Conservation (phyloP, 306 rosid genomes). For the Cucumis hystrix region DNA sequence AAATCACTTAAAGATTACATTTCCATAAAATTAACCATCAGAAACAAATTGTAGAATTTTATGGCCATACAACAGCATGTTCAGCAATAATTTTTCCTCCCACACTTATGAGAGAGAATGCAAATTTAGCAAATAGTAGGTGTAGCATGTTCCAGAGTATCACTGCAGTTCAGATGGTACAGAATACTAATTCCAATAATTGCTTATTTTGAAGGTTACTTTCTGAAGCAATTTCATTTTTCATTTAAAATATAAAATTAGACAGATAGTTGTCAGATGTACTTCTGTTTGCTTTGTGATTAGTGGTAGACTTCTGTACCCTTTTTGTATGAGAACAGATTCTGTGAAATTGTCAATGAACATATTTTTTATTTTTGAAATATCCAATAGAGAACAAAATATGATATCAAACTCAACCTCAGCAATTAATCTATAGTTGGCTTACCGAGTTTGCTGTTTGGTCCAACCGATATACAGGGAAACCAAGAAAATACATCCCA, state of each 20-base stretch:
- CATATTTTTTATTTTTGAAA: neutral
- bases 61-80: neutral
- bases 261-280: neutral
- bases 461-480: conserved; percentile 89
- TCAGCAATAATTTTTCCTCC: neutral
- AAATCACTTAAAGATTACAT: neutral
- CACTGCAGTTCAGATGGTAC: neutral
- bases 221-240: neutral
- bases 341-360: neutral
- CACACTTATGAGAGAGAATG: neutral
- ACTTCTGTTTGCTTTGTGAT: neutral
- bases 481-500: conserved; percentile 97
- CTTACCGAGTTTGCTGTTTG: conserved; percentile 75
- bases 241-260: neutral
- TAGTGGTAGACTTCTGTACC: neutral
- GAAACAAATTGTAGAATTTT: neutral
- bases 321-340: neutral
- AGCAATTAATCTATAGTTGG: conserved; percentile 9
- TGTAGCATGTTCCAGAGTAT: neutral
- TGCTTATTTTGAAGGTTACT: neutral
- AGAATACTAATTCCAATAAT: neutral
- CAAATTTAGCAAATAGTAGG: neutral
- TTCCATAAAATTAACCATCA: neutral
- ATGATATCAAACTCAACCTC: neutral
- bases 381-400: neutral